These are phyloP conservation scores for Cornus kousa DNA, from an alignment of 148 eudicot genomes.

Conservation along the genomic window DNA sequence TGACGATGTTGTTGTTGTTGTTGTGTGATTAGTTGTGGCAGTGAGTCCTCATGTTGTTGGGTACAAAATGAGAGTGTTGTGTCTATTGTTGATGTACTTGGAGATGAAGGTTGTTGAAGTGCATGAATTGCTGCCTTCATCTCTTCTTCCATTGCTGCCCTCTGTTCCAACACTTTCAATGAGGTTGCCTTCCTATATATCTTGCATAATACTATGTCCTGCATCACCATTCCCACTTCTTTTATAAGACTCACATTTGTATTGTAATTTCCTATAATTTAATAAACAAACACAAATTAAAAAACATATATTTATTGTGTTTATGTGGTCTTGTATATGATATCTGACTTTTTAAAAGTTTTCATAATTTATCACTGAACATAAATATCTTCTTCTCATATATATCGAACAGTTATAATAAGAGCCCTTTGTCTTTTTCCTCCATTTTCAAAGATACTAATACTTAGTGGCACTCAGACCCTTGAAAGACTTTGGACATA, in stretches of 20 bases:
- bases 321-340: no score
- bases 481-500: no score
- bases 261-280: no score
- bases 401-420: no score
- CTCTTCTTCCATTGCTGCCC: constrained; percentile 72
- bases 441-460: no score
- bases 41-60: constrained; percentile 31
- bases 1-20: not conserved
- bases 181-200: constrained; percentile 93
- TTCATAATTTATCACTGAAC: no score
- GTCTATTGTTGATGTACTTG: constrained; percentile 36
- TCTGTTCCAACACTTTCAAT: constrained; percentile 70
- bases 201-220: constrained; percentile 91
- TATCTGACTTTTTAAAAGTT: no score
- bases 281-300: no score
- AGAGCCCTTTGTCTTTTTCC: no score
- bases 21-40: constrained; percentile 10
- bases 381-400: no score
- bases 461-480: no score
- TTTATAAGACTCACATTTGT: not conserved
- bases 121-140: constrained; percentile 8
- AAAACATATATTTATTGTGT: no score
- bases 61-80: constrained; percentile 19
- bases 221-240: constrained; percentile 14
- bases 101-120: constrained; percentile 29